Conservation (phyloP, 1,284 basidiomycete species). For the Mycocalia duriaeana region DNA sequence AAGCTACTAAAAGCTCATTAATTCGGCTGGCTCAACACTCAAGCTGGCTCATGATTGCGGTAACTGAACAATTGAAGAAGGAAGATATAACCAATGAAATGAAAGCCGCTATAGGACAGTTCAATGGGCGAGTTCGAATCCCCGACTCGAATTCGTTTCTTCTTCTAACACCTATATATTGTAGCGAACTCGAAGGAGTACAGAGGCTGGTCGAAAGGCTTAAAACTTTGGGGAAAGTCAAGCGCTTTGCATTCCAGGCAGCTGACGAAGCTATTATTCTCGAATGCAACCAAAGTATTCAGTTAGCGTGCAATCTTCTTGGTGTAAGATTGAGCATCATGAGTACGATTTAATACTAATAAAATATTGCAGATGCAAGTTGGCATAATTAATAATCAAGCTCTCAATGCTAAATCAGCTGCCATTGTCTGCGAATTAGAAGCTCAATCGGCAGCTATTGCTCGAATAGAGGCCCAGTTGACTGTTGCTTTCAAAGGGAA, state of each 20-base stretch:
- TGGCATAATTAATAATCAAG: background rate
- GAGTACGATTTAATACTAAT: background rate
- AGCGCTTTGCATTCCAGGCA: background rate
- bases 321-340: background rate
- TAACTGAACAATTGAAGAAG: background rate
- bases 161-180: background rate
- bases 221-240: too few species aligned
- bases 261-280: background rate
- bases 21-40: background rate
- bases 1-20: background rate
- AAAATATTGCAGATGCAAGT: background rate
- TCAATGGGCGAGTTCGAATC: background rate
- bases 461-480: too few species aligned
- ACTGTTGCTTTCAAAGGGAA: too few species aligned
- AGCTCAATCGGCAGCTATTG: too few species aligned
- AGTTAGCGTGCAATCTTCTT: background rate
- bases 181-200: background rate
- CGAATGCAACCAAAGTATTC: background rate
- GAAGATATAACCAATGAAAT: background rate
- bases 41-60: background rate
- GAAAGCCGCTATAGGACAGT: background rate
- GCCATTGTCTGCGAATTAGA: too few species aligned
- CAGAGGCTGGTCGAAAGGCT: background rate
- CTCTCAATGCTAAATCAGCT: background rate
- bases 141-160: background rate